A percentile compares a stretch with the other conserved stretches of the same genome.
Evolutionary conservation across 257 asterid genomes (phyloP).

Genomic region (Penstemon barbatus): DNA sequence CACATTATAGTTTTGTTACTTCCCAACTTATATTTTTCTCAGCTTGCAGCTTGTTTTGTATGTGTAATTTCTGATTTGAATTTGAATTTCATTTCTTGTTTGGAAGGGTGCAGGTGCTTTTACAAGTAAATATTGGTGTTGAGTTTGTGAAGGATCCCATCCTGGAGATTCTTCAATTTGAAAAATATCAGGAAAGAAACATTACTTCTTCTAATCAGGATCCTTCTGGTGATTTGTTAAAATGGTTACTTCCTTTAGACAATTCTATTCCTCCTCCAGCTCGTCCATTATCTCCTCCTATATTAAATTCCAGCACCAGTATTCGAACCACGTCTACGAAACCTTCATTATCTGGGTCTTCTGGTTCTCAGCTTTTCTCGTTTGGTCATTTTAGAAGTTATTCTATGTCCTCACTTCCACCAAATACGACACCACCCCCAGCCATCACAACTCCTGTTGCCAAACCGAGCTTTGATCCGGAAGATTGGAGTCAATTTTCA

Average conservation of each 20-base stretch:
- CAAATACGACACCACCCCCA: conserved; percentile 56
- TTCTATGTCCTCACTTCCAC: conserved; percentile 96
- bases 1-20: not conserved
- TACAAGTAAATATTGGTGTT: conserved; percentile 83
- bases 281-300: conserved; percentile 73
- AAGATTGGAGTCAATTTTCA: conserved; percentile 82
- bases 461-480: conserved; percentile 56
- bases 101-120: conserved; percentile 99
- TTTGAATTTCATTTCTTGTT: conserved; percentile 58
- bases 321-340: conserved; percentile 70
- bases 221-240: conserved; percentile 75
- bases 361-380: conserved; percentile 88
- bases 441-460: conserved; percentile 50
- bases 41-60: conserved; percentile 18
- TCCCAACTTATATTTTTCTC: conserved; percentile 15
- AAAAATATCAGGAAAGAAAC: conserved; percentile 65
- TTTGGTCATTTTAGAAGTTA: conserved; percentile 92
- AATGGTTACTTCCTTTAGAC: conserved; percentile 96
- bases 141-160: conserved; percentile 77
- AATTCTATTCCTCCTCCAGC: conserved; percentile 72
- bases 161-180: conserved; percentile 94
- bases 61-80: conserved; percentile 51
- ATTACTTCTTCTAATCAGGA: conserved; percentile 49
- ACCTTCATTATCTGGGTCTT: conserved; percentile 56
- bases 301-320: conserved; percentile 61